Base-by-base conservation (phyloP, 2,329 filamentous ascomycete genomes). In the Fusarium protoensiforme region DNA sequence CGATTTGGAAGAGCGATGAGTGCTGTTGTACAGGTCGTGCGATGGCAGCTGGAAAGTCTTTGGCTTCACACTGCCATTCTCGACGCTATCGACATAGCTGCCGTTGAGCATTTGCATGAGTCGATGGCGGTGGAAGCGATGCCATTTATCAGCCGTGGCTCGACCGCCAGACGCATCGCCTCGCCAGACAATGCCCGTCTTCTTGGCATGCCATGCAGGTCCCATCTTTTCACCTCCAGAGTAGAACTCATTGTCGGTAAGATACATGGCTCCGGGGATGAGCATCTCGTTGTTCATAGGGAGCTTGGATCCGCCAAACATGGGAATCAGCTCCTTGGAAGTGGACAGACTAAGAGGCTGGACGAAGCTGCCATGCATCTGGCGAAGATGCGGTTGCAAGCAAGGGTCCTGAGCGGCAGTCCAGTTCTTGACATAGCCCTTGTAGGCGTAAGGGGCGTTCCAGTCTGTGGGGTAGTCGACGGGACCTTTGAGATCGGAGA, bases 71-170 rank as follows among this genome's bases (percentile, higher is more conserved):
- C 75, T 79, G 18, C 79, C 77, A 41, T 81, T 76, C 76, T 91
- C 87, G 35, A 87, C 83, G 10, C 80, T 77, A 31, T 80, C 79
- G 24, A 92, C 88, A 20, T 84, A 86, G 1, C 90, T 92, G 10
- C 87, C 87, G 75, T 94, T 93, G 56, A 92, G 83, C 90, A 93
- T 92, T 67, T 90, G 85, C 29, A 93, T 84, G 66, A 94, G 89
- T 5, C 92, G 90, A 75, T 93, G 92, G n/a, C 92, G 90, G 69
- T 94, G 92, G 75, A 93, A 92, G 38, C 89, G 88, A 36, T 85
- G 85, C 92, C 92, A 94, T 68, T 88, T 92, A 51, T 89, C 79
- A n/a, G 77, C 75, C 64, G 81, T 82, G 53, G 85, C 81, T 31
- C 85, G 83, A 2, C 90, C 91, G 4, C 91, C 91, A 9, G 90